Base-by-base conservation (phyloP, 495 filamentous ascomycete species). In the Penicillium riverlandense region DNA sequence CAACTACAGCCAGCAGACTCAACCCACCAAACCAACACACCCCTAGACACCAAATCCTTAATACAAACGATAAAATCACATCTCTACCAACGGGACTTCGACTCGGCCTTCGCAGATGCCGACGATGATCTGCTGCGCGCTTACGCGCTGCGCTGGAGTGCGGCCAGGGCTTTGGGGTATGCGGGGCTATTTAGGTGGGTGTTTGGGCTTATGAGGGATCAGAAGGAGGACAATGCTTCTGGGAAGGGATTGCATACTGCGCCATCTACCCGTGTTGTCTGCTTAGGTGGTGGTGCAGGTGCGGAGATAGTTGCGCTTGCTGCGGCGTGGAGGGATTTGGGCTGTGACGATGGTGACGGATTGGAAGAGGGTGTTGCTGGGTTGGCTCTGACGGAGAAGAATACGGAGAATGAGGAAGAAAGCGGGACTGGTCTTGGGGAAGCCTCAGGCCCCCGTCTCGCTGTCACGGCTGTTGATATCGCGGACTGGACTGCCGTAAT, bases 101-200 rank as follows among this genome's bases (percentile, higher is more conserved):
- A 73, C 28, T 66, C 67, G 6, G 91, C 91, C 0, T 98, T 98
- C 61, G 57, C 66, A 4, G 67, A 70, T 14, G 85, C 81, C 1
- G 59, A 61, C 29, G 68, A 79, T 32, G 79, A 82, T 36, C 69
- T 80, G 33, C 70, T 94, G 13, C 72, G 82, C 34, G 88, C 84
- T 6, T 98, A 98, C 68, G 85, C 87, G 5, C 73, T 86, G 46
- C 71, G 92, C 42, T 98, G 88, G 87, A 94, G 87, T 58, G 83
- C 91, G 9, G 77, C 80, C 30, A 64, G 92, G 34, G 86, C 88
- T 3, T 67, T 96, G 22, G 88, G 83, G 47, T 98, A 96, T 65
- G 61, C 76, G 29, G 69, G 78, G 7, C 56, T 95, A 5, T 72
- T 97, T 28, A 50, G 63, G 13, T 74, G 71, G 30, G 43, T 69